Evolutionary conservation across 148 eudicot species (phyloP).

Genomic region (Dysphania ambrosioides): DNA sequence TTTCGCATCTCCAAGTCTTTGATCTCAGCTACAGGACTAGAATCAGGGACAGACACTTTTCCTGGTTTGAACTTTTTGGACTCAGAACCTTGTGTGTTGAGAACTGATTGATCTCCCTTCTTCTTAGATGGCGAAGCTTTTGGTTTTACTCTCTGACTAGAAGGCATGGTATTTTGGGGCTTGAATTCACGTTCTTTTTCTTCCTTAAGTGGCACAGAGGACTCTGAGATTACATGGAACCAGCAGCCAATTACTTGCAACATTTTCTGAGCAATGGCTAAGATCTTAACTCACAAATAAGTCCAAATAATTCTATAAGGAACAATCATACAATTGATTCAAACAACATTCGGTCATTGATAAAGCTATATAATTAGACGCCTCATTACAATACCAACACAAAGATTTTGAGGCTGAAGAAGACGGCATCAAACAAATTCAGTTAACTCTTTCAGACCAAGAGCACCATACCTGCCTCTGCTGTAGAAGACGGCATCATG

Average conservation of each 20-base stretch:
- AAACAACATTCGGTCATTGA: neutral
- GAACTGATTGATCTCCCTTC: conserved; percentile 40
- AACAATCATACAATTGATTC: neutral
- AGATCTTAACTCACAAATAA: neutral
- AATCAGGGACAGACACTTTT: conserved; percentile 40
- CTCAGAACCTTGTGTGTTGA: conserved; percentile 36
- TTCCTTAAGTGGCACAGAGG: conserved; percentile 42
- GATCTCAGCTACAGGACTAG: conserved; percentile 35
- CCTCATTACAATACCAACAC: neutral
- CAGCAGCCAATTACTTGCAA: neutral
- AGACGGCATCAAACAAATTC: neutral
- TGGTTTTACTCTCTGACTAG: conserved; percentile 39
- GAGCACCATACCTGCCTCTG: conserved; percentile 54
- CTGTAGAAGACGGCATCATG: conserved; percentile 69
- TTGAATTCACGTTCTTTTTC: conserved; percentile 42
- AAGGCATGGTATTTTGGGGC: conserved; percentile 36
- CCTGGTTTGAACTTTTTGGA: conserved; percentile 47
- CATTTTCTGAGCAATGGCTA: neutral
- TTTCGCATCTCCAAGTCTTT: conserved; percentile 36
- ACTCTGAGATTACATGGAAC: conserved; percentile 34
- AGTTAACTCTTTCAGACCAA: conserved; percentile 3
- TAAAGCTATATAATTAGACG: neutral
- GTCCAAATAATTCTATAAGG: neutral
- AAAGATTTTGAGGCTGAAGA: neutral
- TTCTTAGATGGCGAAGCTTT: conserved; percentile 43